phyloP scores from a whole-genome alignment of 106 monocot species.

The Dendrobium officinale region DNA sequence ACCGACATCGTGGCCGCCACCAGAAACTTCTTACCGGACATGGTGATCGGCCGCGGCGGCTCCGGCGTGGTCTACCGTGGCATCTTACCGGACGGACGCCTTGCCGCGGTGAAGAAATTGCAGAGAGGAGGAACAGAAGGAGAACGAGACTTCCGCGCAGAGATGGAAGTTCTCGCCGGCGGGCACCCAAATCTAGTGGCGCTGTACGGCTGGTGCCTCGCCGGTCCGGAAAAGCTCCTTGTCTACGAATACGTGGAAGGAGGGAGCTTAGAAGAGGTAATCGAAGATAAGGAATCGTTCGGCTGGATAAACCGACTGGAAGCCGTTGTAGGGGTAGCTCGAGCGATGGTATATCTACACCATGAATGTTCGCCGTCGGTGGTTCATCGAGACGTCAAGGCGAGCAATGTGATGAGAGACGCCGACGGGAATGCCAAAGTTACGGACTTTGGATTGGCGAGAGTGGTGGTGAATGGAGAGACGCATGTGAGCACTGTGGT shows the following conservation, averaged over 20 bases:
- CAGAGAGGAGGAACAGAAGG: slow-evolving; percentile 19
- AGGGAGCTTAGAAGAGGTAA: slow-evolving; percentile 55
- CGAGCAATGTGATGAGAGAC: slow-evolving; percentile 74
- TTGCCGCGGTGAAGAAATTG: slow-evolving; percentile 71
- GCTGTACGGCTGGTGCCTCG: slow-evolving; percentile 69
- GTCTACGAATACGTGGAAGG: slow-evolving; percentile 81
- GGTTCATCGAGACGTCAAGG: slow-evolving; percentile 90
- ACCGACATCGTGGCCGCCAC: slow-evolving; percentile 58
- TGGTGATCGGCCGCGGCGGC: slow-evolving; percentile 59
- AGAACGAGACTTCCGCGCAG: slow-evolving; percentile 70
- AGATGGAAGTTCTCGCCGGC: slow-evolving; percentile 52
- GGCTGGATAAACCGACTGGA: slow-evolving; percentile 29
- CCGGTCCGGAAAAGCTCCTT: slow-evolving; percentile 38
- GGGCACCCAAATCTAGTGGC: slow-evolving; percentile 71
- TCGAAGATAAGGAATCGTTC: slow-evolving; percentile 32
- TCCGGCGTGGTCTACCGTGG: slow-evolving; percentile 67
- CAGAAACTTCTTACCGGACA: slow-evolving; percentile 40
- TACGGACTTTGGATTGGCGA: slow-evolving; percentile 76
- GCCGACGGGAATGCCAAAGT: slow-evolving; percentile 36
- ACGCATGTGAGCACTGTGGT: slow-evolving; percentile 76
- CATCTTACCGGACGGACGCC: slow-evolving; percentile 50
- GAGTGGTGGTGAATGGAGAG: slow-evolving; percentile 39
- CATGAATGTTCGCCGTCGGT: slow-evolving; percentile 72
- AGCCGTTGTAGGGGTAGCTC: slow-evolving; percentile 54
- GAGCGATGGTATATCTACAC: slow-evolving; percentile 60